Evolutionary conservation across 371 early-diverging fungal genomes (phyloP).

Genomic region (Capillidium rhysosporum): DNA sequence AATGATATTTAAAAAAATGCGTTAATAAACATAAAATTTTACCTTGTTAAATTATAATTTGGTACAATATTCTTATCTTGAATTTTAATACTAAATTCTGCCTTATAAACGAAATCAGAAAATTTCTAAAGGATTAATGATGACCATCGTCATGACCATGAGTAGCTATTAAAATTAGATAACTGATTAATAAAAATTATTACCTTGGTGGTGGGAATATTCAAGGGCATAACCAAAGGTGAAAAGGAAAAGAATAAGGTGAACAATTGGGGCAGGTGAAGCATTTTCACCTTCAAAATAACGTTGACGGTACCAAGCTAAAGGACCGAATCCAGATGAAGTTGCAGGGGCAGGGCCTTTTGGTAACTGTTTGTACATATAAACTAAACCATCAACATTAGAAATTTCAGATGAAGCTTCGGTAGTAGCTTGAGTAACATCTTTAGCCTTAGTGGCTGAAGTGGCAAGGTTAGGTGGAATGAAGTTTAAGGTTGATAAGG

Average conservation of each 20-base stretch:
- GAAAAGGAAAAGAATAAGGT: slow-evolving; percentile 22
- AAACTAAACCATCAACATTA: slow-evolving; percentile 20
- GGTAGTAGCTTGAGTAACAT: slow-evolving; percentile 14
- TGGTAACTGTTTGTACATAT: slow-evolving; percentile 16
- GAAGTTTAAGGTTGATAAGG: slow-evolving; percentile 26
- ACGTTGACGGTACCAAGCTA: slow-evolving; percentile 20
- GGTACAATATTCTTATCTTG: no score
- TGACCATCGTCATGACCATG: no score
- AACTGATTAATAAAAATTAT: no score
- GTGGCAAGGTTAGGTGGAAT: slow-evolving; percentile 31
- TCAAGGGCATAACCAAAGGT: slow-evolving; percentile 21
- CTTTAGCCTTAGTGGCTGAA: slow-evolving; percentile 14
- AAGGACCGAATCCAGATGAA: neutral
- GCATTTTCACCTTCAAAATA: slow-evolving; percentile 34
- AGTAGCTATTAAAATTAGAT: no score
- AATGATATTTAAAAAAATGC: no score
- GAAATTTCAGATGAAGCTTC: slow-evolving; percentile 6
- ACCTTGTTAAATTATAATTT: no score
- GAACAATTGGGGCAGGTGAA: slow-evolving; percentile 27
- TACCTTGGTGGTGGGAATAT: slow-evolving; percentile 34
- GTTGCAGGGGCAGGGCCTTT: slow-evolving; percentile 4
- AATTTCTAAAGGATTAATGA: no score
- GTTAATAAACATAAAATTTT: no score
- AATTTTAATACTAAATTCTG: no score
- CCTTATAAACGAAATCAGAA: no score